Percentiles rank a stretch among this genome's conserved stretches.
These are phyloP conservation scores for Ceratocystis smalleyi DNA, from an alignment of 2,329 filamentous ascomycete species.

Conservation along the genomic window DNA sequence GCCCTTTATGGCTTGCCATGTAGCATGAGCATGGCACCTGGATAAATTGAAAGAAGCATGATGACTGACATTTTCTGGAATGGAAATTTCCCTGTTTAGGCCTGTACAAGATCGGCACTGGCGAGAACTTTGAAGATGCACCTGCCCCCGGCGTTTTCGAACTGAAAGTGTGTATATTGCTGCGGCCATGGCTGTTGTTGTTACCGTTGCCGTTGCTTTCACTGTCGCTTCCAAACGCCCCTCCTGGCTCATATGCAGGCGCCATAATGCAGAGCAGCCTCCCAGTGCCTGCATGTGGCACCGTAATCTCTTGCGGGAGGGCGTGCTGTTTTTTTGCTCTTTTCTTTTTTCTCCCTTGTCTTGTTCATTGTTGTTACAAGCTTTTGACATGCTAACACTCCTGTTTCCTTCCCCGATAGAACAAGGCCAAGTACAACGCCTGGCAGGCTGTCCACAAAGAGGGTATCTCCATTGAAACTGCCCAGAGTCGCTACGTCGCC, in stretches of 20 bases:
- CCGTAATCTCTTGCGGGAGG: no score
- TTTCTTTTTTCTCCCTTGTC: no score
- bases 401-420: slow-evolving; percentile 30
- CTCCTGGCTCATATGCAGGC: background rate
- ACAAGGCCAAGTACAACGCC: slow-evolving; percentile 63
- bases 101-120: slow-evolving; percentile 43
- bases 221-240: background rate
- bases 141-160: slow-evolving; percentile 52
- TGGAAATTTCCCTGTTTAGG: slow-evolving; percentile 24
- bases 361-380: background rate
- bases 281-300: background rate
- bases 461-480: slow-evolving; percentile 44
- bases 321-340: background rate
- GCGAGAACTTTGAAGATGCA: slow-evolving; percentile 42
- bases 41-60: background rate
- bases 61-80: background rate
- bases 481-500: slow-evolving; percentile 62
- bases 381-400: slow-evolving; percentile 3
- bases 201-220: background rate
- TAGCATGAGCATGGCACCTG: background rate
- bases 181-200: no score
- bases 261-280: background rate
- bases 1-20: background rate
- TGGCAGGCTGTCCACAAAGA: slow-evolving; percentile 60
- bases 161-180: slow-evolving; percentile 38